Base-by-base conservation (phyloP, 176 grass and related monocot genomes). In the Avena sativa region DNA sequence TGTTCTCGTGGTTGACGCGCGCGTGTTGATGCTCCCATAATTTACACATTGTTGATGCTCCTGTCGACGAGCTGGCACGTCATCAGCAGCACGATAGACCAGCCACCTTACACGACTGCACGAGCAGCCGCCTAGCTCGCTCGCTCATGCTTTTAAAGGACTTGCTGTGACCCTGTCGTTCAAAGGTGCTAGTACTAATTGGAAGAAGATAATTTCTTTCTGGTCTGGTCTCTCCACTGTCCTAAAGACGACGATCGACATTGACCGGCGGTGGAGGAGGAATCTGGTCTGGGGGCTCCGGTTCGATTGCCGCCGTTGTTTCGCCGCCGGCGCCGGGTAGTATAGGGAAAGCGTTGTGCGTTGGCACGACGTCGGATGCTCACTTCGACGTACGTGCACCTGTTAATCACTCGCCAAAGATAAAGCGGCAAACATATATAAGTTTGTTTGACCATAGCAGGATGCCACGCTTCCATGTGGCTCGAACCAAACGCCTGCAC, bases 21-120 rank as follows among this genome's bases (percentile, higher is more conserved):
- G 44, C n/a, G n/a, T n/a, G n/a, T n/a, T n/a, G n/a, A n/a, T n/a
- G n/a, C 71, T 15, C 46, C 71, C 70, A 47, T 48, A 74, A 74
- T n/a, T n/a, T n/a, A n/a, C n/a, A n/a, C n/a, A n/a, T 67, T 70
- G 80, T 21, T 84, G 85, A 82, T 80, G 40, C 34, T 5, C 59
- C 30, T 21, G 34, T 56, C 56, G 30, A 87, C 48, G 46, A 56
- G 30, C 48, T 28, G 25, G 17, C 30, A 44, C 3, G 25, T 30
- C 53, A 21, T 21, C 15, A 11, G 12, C 81, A 48, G 9, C 46
- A 50, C 52, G 44, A 81, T 81, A 70, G 89, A 85, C 60, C 30
- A 8, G 60, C 69, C 61, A 91, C 85, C 76, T 34, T 88, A 85
- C 76, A 0, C 79, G 19, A 48, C 40, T 43, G 40, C 40, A 43